Evolutionary conservation across 2,329 filamentous ascomycete species (phyloP), one percentile per base, ranked within the genome.

Genomic region (Hypoxylon sp.): DNA sequence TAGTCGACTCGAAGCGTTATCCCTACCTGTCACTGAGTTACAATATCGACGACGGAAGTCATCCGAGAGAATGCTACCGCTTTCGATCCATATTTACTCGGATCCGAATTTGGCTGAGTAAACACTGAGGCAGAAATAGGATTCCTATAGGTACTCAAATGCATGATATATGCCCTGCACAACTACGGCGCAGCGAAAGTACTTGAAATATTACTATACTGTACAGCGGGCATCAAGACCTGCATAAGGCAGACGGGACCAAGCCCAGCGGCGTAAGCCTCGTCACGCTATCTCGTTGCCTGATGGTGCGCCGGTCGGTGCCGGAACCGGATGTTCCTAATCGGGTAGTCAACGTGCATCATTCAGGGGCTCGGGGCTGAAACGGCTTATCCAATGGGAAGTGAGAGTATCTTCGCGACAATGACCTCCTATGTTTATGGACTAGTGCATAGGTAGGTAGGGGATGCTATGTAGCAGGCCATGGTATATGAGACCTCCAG

Each of bases 291-390:
- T 28, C 33, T 52, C 20, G 50, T 28, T 52, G 33, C 36, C 33
- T 52, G 50, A 42, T 42, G n/a, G 8, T 20, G 42, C 50, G 5
- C 42, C 16, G 22, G 22, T 11, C 9, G 4, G n/a, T 28, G 20
- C 24, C 33, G 36, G 33, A 24, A 42, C 30, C 50, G 16, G 26
- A 38, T 18, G 30, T 49, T 42, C 53, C 48, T 48, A 16, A 46
- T 57, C 16, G 6, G 48, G 59, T 8, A 63, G 40, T 24, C 42
- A 38, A 18, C 8, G 11, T 42, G 33, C 54, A 33, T 53, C 44
- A 46, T 46, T 16, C 22, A 36, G 32, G 36, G 36, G 28, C 24
- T 22, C 5, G 7, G 38, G 60, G 55, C 61, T 64, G 55, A 64
- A 64, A 59, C 16, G 6, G 9, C 0, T 20, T n/a, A 8, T 11